Percentiles rank a stretch among this genome's conserved stretches.
Evolutionary conservation across 202 grass and related monocot genomes (phyloP).

Genomic region (Tripidium arundinaceum): DNA sequence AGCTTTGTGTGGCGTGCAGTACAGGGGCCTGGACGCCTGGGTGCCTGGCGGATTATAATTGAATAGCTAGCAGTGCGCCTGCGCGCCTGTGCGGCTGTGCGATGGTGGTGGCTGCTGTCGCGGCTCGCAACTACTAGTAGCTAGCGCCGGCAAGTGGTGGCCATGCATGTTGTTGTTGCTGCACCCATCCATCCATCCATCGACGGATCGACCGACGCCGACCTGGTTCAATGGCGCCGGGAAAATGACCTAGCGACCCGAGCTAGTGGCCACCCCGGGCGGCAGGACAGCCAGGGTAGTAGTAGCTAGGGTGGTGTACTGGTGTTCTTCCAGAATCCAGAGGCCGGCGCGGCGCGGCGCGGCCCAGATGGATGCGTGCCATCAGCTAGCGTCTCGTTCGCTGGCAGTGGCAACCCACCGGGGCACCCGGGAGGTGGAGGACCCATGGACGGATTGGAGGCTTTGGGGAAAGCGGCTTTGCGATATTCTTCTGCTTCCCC

Average conservation of each 20-base stretch:
- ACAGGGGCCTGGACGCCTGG: too few relatives aligned
- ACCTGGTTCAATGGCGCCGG: neutral
- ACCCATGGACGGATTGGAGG: neutral
- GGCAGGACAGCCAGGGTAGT: too few relatives aligned
- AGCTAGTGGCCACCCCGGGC: too few relatives aligned
- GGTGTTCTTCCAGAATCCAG: too few relatives aligned
- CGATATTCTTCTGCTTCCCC: neutral
- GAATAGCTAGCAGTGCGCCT: neutral
- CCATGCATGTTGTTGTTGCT: neutral
- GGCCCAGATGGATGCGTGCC: too few relatives aligned
- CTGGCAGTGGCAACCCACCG: too few relatives aligned
- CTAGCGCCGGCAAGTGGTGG: neutral
- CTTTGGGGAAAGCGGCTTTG: conserved; percentile 15
- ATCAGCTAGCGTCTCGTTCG: too few relatives aligned
- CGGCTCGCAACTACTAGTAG: neutral
- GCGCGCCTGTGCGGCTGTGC: neutral
- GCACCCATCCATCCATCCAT: too few relatives aligned
- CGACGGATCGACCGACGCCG: too few relatives aligned
- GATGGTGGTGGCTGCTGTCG: neutral
- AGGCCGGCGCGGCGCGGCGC: too few relatives aligned
- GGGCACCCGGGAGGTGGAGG: too few relatives aligned
- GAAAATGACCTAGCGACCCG: neutral
- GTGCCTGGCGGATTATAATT: neutral
- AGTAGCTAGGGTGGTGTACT: too few relatives aligned
- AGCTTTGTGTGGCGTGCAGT: neutral